Base-by-base conservation (phyloP, 768 basidiomycete genomes). In the Phylloporus sp. region DNA sequence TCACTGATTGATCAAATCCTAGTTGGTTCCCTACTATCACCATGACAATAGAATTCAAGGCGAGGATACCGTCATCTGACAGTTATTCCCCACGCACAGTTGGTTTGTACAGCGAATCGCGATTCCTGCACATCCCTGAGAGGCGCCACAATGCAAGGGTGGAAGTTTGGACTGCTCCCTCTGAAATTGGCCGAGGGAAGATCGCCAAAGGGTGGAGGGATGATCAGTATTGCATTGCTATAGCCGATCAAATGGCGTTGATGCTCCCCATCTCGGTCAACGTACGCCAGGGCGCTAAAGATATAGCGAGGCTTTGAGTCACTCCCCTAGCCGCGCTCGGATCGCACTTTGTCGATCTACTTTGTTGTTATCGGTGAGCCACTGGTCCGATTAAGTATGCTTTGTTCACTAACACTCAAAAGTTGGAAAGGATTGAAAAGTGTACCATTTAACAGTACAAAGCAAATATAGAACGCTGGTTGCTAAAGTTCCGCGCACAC, bases 11-110 rank as follows among this genome's bases (percentile, higher is more conserved):
- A 40, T 47, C n/a, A n/a, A n/a, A 3, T 5, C 7, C 26, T 18
- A 83, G 81, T 34, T 85, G 84, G 85, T 80, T 70, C 59, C 82
- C 84, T 13, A 87, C 86, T 0, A 72, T 87, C 68, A 73, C 76
- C 0, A 70, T 86, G 52, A 70, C 78, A 1, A 55, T 87, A 22
- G 83, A 86, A 55, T 87, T 84, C 72, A 85, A 84, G 59, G 73
- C 74, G 29, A 79, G 78, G 12, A 73, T 86, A 34, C 80, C 84
- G 7, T 69, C 76, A 12, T 74, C 72, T 5, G 54, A 55, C 23
- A 56, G 60, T 10, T 68, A 79, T 59, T 73, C 83, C 1, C 55
- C 63, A 50, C 76, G 81, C 10, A 83, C 80, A 0, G 79, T 85
- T 8, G 84, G 80, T 2, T 20, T 86, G 3, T 85, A 81, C 59